Base-by-base conservation (phyloP, 352 stramenopile genomes). In the Phytopythium litorale region DNA sequence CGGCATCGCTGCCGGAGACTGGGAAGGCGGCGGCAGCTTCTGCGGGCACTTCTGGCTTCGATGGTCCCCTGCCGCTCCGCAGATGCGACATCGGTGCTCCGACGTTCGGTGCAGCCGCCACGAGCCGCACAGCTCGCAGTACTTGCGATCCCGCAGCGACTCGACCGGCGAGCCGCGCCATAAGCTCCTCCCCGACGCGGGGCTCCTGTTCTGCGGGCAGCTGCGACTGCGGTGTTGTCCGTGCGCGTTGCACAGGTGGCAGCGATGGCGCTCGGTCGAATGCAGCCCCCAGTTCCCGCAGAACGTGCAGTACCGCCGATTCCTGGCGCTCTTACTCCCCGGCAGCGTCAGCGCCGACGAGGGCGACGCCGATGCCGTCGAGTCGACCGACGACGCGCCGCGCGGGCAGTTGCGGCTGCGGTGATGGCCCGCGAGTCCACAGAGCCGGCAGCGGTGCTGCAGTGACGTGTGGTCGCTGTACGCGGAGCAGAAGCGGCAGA, bases 361-460 rank as follows among this genome's bases (percentile, higher is more conserved):
- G 7, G 62, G 65, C 7, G 56, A 62, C n/a, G 30, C 52, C 0
- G 43, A 62, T 4, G 33, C 40, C 2, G 46, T 53, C 40, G 59
- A 64, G 38, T 64, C 48, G 46, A 72, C 38, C 7, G 64, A 73
- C 7, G 63, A 71, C 19, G 58, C 64, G 16, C 54, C 66, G 64
- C 78, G 59, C 16, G 74, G 66, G 43, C 82, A 91, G 37, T 68
- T 75, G 21, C 76, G 78, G 66, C 82, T 91, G 15, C 82, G 82
- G 63, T 91, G 82, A 52, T 79, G 65, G 15, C 82, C 82, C 0
- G 76, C 68, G 1, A 79, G 66, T 0, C 77, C 78, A 49, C 82
- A 91, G n/a, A 84, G 67, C 16, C 82, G 77, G 59, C 82, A 91
- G 15, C 78, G 72, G 61, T 89, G 82, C 64, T 91, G 78, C 25